Conservation (phyloP, 2,329 filamentous ascomycete genomes). For the Thielaviopsis punctulata region DNA sequence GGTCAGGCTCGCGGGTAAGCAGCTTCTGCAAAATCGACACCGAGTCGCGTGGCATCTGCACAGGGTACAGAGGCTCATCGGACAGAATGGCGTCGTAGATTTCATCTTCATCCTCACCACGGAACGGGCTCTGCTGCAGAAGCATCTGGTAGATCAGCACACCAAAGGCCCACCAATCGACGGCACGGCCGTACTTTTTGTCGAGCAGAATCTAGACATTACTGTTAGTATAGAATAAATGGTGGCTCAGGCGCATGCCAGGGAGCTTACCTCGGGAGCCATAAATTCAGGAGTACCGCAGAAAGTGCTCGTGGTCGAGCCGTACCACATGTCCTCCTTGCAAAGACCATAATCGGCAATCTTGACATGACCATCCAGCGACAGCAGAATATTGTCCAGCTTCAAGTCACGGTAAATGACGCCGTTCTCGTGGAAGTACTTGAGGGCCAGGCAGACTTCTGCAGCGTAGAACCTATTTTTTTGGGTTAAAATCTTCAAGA, state of each 20-base stretch:
- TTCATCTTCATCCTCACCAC: constrained; percentile 96
- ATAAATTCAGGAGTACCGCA: constrained; percentile 99
- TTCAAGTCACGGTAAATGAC: constrained; percentile 98
- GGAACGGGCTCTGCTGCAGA: constrained; percentile 94
- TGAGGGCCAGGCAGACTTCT: constrained; percentile 89
- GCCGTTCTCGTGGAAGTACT: constrained; percentile 98
- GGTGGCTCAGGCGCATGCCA: background rate
- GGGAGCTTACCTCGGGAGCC: constrained; percentile 63
- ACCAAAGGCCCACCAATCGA: constrained; percentile 99
- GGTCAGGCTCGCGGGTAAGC: constrained; percentile 83
- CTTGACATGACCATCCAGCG: constrained; percentile 93
- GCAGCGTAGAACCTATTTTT: constrained; percentile 93
- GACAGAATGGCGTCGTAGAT: constrained; percentile 98
- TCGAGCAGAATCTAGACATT: constrained; percentile 66
- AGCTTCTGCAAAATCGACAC: constrained; percentile 97
- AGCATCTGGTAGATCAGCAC: constrained; percentile 99
- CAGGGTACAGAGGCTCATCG: constrained; percentile 92
- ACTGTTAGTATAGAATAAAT: constrained; percentile 17
- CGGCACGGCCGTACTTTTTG: constrained; percentile 93
- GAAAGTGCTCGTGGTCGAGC: constrained; percentile 90
- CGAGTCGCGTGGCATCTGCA: constrained; percentile 95
- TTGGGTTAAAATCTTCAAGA: no score
- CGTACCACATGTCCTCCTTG: constrained; percentile 99
- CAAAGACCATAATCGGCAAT: constrained; percentile 97
- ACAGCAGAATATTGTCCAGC: constrained; percentile 79